A percentile compares a stretch with the other conserved stretches of the same genome.
Evolutionary conservation across 495 filamentous ascomycete species (phyloP).

Genomic region (Neurospora hispaniola): DNA sequence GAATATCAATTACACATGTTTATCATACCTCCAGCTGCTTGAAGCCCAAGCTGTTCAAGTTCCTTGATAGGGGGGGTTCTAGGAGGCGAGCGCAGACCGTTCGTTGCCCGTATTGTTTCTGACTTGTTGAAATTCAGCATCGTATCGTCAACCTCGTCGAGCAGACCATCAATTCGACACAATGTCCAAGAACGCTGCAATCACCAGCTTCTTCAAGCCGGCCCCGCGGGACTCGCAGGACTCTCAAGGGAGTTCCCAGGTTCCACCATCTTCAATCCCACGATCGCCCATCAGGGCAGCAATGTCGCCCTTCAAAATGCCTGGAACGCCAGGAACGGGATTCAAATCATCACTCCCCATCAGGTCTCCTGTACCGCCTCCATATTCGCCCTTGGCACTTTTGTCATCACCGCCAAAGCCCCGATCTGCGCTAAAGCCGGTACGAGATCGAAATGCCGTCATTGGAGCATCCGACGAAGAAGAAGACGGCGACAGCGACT

Average conservation of each 20-base stretch:
- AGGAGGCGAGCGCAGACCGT: too few relatives aligned
- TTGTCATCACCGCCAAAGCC: slow-evolving; percentile 22
- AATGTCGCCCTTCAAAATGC: background rate
- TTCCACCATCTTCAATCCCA: background rate
- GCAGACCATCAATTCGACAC: background rate
- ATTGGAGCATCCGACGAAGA: slow-evolving; percentile 64
- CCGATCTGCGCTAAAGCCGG: slow-evolving; percentile 8
- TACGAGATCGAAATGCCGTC: slow-evolving; percentile 29
- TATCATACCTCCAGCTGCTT: background rate
- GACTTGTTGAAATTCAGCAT: background rate
- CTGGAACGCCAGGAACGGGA: slow-evolving; percentile 5
- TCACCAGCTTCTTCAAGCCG: slow-evolving; percentile 26
- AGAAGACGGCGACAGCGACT: slow-evolving; percentile 18
- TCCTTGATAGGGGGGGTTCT: too few relatives aligned
- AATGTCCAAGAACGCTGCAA: slow-evolving; percentile 15
- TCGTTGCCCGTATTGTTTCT: background rate
- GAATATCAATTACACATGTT: background rate
- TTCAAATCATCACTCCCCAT: slow-evolving; percentile 4
- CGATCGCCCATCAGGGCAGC: background rate
- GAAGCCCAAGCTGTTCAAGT: background rate
- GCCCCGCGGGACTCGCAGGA: background rate
- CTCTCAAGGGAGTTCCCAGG: background rate
- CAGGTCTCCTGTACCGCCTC: slow-evolving; percentile 3
- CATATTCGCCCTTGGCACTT: slow-evolving; percentile 4
- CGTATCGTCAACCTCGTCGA: background rate